phyloP scores from a whole-genome alignment of 768 basidiomycete species.

The Fistulinella prunicolor region DNA sequence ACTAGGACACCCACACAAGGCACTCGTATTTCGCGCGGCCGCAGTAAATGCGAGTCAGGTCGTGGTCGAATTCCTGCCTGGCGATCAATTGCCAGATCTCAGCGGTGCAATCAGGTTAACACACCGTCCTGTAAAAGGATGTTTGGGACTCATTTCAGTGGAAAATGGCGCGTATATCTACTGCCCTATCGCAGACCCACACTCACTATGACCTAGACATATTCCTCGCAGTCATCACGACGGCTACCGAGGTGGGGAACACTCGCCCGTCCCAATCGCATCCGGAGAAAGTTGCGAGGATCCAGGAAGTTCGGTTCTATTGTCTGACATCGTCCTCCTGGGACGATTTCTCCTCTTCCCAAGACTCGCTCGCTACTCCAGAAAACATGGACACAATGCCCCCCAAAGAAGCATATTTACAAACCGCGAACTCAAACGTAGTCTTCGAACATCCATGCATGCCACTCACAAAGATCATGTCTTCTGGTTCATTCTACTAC shows the following conservation, averaged over 20 bases:
- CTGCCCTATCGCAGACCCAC: not conserved
- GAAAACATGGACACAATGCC: constrained; percentile 49
- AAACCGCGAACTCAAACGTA: constrained; percentile 39
- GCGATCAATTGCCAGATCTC: constrained; percentile 70
- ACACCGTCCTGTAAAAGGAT: constrained; percentile 74
- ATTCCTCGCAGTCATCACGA: constrained; percentile 80
- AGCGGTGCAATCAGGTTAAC: constrained; percentile 61
- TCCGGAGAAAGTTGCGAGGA: constrained; percentile 72
- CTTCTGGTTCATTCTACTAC: constrained; percentile 92
- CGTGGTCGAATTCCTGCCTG: constrained; percentile 82
- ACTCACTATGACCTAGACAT: constrained; percentile 50
- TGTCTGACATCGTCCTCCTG: constrained; percentile 80
- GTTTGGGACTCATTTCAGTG: constrained; percentile 76
- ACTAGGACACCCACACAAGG: constrained; percentile 56
- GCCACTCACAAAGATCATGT: constrained; percentile 86
- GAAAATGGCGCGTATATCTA: constrained; percentile 52
- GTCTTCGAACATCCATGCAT: constrained; percentile 88
- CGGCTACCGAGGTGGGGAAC: constrained; percentile 73
- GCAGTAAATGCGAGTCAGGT: constrained; percentile 54
- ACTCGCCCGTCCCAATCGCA: constrained; percentile 54
- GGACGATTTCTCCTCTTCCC: constrained; percentile 65
- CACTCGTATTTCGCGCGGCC: constrained; percentile 70
- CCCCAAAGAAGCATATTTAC: constrained; percentile 45
- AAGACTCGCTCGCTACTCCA: constrained; percentile 53
- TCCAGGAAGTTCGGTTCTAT: constrained; percentile 88